Evolutionary conservation across 225 moss, liverwort and hornwort genomes (phyloP).

Genomic region (Pseudoscleropodium purum): DNA sequence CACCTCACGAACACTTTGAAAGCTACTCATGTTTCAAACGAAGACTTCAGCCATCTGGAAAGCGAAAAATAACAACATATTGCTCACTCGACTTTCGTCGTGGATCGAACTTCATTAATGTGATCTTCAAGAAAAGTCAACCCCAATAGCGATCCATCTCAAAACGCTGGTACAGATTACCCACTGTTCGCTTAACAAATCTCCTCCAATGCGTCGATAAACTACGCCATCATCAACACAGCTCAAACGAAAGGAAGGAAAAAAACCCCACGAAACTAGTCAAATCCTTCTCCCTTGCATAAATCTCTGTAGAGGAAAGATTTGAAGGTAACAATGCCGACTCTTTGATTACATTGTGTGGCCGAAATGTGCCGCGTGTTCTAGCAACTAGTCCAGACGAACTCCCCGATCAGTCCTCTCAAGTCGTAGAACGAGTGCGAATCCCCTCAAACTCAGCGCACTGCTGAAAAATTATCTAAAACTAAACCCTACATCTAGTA

Average conservation of each 20-base stretch:
- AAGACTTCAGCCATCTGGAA: neutral
- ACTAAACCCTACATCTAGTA: neutral
- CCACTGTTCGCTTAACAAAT: neutral
- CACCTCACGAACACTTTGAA: neutral
- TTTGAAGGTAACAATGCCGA: neutral
- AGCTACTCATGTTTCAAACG: neutral
- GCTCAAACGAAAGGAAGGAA: neutral
- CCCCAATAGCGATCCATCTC: too few relatives aligned
- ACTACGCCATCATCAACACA: neutral
- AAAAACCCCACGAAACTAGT: neutral
- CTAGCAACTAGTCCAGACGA: neutral
- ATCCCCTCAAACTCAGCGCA: constrained; percentile 2
- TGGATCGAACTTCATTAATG: neutral
- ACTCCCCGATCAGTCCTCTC: neutral
- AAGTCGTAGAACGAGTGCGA: neutral
- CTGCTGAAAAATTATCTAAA: neutral
- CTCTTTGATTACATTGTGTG: constrained; percentile 26
- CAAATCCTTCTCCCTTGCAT: neutral
- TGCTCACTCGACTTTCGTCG: neutral
- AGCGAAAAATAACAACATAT: neutral
- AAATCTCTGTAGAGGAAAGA: neutral
- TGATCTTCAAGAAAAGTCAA: neutral
- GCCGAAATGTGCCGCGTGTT: neutral
- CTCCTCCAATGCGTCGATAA: neutral
- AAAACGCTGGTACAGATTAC: neutral